Percentiles rank a stretch among this genome's conserved stretches.
phyloP scores from a whole-genome alignment of 257 asterid species.

The Osmanthus fragrans region DNA sequence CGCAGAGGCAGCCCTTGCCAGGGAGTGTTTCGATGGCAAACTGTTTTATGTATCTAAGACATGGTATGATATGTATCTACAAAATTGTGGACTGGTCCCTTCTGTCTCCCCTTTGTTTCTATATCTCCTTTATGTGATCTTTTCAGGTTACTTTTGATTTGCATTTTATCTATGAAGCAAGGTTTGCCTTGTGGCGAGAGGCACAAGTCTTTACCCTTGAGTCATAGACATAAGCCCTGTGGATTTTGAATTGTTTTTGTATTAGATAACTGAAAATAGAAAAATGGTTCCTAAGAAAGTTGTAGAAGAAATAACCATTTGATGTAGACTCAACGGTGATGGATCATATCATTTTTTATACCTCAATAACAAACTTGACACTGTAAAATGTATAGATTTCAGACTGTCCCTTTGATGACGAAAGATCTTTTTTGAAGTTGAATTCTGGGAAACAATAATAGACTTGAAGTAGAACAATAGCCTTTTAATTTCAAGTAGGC shows the following conservation, averaged over 20 bases:
- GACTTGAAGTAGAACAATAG: background rate
- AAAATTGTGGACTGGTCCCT: slow-evolving; percentile 5
- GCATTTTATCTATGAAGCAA: slow-evolving; percentile 6
- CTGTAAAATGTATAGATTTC: background rate
- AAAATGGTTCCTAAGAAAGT: background rate
- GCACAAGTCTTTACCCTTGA: background rate
- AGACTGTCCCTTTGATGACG: background rate
- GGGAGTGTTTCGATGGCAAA: slow-evolving; percentile 59
- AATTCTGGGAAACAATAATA: background rate
- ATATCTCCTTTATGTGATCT: slow-evolving; percentile 9
- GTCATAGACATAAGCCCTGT: background rate
- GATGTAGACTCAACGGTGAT: background rate
- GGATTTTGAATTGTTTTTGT: background rate
- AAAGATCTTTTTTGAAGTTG: background rate
- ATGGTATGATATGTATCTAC: slow-evolving; percentile 51
- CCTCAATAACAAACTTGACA: background rate
- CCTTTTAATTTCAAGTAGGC: background rate
- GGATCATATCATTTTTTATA: background rate
- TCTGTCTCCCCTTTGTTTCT: slow-evolving; percentile 4
- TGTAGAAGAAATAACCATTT: background rate
- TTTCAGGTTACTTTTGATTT: slow-evolving; percentile 16
- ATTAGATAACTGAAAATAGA: background rate
- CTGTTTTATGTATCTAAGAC: slow-evolving; percentile 74
- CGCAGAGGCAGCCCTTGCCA: slow-evolving; percentile 92
- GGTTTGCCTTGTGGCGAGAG: background rate